These are phyloP conservation scores for Neoboletus brunneissimus DNA, from an alignment of 768 basidiomycete genomes.

Conservation along the genomic window DNA sequence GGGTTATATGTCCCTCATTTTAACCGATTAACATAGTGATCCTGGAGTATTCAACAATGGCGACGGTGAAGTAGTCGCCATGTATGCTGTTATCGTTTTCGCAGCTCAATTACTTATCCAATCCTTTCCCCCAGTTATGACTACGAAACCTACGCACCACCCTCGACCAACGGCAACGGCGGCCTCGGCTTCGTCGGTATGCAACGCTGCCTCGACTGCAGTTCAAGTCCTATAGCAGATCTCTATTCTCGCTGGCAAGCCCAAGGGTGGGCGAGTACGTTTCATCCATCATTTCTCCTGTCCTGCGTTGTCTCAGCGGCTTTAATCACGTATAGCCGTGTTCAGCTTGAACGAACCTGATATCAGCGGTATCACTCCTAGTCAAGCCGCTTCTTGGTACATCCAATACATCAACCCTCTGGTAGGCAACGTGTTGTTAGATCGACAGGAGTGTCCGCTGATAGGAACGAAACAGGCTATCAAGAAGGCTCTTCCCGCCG, in stretches of 20 bases:
- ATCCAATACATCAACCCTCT: slow-evolving; percentile 36
- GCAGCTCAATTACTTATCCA: not conserved
- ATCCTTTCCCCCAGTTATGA: slow-evolving; percentile 31
- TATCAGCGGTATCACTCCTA: slow-evolving; percentile 27
- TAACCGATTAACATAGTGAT: slow-evolving; percentile 17
- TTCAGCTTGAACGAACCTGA: slow-evolving; percentile 40
- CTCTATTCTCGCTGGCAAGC: slow-evolving; percentile 32
- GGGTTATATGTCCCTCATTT: not conserved
- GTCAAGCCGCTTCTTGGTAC: slow-evolving; percentile 36
- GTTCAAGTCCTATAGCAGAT: slow-evolving; percentile 34
- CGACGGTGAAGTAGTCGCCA: slow-evolving; percentile 33
- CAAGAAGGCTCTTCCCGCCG: slow-evolving; percentile 39
- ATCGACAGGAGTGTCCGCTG: not conserved
- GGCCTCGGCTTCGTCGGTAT: slow-evolving; percentile 40
- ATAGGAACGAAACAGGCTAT: slow-evolving; percentile 24
- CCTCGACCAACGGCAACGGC: slow-evolving; percentile 35
- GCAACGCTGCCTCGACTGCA: slow-evolving; percentile 39
- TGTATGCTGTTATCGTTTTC: slow-evolving; percentile 23
- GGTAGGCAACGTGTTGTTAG: slow-evolving; percentile 19
- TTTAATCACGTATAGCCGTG: slow-evolving; percentile 20
- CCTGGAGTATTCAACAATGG: slow-evolving; percentile 35
- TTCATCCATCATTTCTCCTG: not conserved
- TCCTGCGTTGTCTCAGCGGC: not conserved
- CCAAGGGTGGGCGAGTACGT: slow-evolving; percentile 34
- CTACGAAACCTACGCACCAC: slow-evolving; percentile 36